phyloP scores from a whole-genome alignment of 306 rosid species.

The Carpinus fangiana region DNA sequence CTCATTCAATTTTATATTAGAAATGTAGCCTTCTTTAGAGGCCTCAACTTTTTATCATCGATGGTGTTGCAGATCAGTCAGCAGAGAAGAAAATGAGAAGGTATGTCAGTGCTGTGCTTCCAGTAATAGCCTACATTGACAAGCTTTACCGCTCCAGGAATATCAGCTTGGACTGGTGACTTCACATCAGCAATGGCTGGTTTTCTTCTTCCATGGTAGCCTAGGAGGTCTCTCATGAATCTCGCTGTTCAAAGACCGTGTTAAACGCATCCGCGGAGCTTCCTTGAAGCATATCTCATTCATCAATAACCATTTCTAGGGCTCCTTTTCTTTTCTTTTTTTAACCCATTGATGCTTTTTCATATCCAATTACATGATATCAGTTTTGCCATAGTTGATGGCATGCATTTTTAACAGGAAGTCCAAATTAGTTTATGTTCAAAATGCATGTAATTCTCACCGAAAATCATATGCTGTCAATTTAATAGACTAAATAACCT shows the following conservation, averaged over 20 bases:
- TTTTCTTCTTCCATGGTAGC: not conserved
- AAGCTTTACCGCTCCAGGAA: constrained; percentile 64
- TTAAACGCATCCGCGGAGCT: not conserved
- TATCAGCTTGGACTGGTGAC: constrained; percentile 85
- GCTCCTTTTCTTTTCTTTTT: not conserved
- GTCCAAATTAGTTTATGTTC: too few relatives aligned
- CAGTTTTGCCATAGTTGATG: not conserved
- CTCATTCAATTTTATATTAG: not conserved
- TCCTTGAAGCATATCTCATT: not conserved
- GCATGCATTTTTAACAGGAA: not conserved
- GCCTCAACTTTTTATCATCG: constrained; percentile 3
- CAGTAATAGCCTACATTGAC: constrained; percentile 79
- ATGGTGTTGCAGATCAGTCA: constrained; percentile 60
- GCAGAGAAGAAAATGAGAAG: constrained; percentile 86
- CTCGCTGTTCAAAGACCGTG: not conserved
- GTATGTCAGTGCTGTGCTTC: constrained; percentile 62
- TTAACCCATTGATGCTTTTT: not conserved
- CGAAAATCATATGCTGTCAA: too few relatives aligned
- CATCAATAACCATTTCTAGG: not conserved
- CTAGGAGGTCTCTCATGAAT: not conserved
- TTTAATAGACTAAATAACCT: too few relatives aligned
- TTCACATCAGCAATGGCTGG: not conserved
- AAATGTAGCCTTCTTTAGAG: not conserved
- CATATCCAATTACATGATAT: not conserved
- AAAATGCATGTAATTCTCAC: too few relatives aligned